A percentile compares a stretch with the other conserved stretches of the same genome.
Evolutionary conservation across 768 basidiomycete genomes (phyloP).

Genomic region (Lentinus brumalis): DNA sequence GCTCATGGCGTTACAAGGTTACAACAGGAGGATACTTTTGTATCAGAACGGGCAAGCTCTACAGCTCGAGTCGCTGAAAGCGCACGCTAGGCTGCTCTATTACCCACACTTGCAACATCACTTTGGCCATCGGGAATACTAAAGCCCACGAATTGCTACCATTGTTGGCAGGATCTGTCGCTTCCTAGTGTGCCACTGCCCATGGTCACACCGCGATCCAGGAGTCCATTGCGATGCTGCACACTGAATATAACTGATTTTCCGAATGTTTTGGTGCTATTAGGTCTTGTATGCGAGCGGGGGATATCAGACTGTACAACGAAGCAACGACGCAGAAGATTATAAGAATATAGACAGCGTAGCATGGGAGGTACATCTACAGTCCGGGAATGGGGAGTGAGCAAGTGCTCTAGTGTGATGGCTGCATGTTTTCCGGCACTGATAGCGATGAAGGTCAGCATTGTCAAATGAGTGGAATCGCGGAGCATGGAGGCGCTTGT

Average conservation of each 20-base stretch:
- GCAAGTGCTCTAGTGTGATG: slow-evolving; percentile 37
- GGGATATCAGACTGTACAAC: slow-evolving; percentile 12
- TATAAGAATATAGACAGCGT: slow-evolving; percentile 26
- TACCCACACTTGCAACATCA: too few relatives aligned
- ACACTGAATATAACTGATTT: not conserved
- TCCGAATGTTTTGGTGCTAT: not conserved
- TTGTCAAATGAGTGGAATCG: too few relatives aligned
- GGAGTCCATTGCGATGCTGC: not conserved
- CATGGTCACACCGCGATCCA: not conserved
- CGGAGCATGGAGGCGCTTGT: too few relatives aligned
- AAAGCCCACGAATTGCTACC: too few relatives aligned
- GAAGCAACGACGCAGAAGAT: slow-evolving; percentile 8
- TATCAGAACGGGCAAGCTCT: too few relatives aligned
- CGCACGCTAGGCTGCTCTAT: too few relatives aligned
- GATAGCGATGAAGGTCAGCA: slow-evolving; percentile 11
- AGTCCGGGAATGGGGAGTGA: slow-evolving; percentile 35
- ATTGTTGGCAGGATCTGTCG: too few relatives aligned
- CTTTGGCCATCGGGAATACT: too few relatives aligned
- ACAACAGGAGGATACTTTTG: too few relatives aligned
- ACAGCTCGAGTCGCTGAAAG: too few relatives aligned
- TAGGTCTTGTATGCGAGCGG: slow-evolving; percentile 14
- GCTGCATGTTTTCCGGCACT: slow-evolving; percentile 61
- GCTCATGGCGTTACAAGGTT: too few relatives aligned
- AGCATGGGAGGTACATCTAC: slow-evolving; percentile 48
- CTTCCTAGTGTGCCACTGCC: too few relatives aligned